phyloP scores from a whole-genome alignment of 768 basidiomycete genomes.

The Mycena latifolia region DNA sequence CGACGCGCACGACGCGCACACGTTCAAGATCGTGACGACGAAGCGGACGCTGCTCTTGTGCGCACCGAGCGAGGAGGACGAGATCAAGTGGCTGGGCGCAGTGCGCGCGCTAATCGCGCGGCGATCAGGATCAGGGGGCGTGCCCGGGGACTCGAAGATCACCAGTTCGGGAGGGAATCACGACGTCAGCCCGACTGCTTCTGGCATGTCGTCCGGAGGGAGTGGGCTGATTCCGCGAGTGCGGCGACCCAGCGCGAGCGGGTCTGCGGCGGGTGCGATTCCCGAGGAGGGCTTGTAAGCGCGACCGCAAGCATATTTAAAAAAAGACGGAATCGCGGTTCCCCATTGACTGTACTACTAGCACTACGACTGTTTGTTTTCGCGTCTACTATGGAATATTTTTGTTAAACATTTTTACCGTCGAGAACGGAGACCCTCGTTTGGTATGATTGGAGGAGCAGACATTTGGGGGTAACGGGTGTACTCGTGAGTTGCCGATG shows the following conservation, averaged over 20 bases:
- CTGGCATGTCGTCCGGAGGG: slow-evolving; percentile 40
- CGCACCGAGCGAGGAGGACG: slow-evolving; percentile 97
- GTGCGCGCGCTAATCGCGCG: slow-evolving; percentile 91
- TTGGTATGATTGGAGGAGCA: too few species aligned
- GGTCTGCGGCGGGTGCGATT: slow-evolving; percentile 33
- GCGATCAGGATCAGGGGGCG: slow-evolving; percentile 63
- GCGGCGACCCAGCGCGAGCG: slow-evolving; percentile 61
- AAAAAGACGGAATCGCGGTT: background rate
- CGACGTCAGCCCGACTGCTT: slow-evolving; percentile 39
- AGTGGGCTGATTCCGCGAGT: slow-evolving; percentile 60
- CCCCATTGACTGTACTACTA: too few species aligned
- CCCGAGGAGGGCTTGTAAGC: background rate
- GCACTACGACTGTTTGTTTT: too few species aligned
- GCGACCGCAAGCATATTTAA: too few species aligned
- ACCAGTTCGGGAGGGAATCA: slow-evolving; percentile 17
- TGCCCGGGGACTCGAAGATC: slow-evolving; percentile 59
- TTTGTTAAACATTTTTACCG: too few species aligned
- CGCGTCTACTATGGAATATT: too few species aligned
- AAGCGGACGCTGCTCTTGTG: slow-evolving; percentile 91
- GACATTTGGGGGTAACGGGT: background rate
- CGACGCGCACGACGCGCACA: slow-evolving; percentile 63
- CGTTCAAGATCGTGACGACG: slow-evolving; percentile 97
- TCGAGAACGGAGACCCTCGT: too few species aligned
- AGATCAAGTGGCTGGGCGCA: slow-evolving; percentile 98
- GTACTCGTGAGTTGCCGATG: background rate